Evolutionary conservation across 1,139 yeast species (phyloP), one percentile per base, ranked within the genome.

Genomic region (Magnusiomyces paraingens): DNA sequence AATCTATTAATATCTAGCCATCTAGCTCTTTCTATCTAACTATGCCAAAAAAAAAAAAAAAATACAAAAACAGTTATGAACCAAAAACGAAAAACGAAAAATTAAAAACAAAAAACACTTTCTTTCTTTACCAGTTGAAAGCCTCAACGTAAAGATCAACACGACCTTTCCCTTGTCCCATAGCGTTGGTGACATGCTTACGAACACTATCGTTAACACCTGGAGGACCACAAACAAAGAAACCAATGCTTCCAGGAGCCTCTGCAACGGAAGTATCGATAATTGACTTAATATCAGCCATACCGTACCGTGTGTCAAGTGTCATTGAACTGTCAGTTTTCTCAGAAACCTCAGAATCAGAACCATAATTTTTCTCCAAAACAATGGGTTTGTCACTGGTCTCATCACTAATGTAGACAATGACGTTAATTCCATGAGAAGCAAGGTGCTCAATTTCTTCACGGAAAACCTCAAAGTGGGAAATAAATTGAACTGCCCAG

Each of bases 401-500:
- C 3, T 35, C 45, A 10, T 38, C 45, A 22, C 49, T 22, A 35
- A 45, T 21, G 26, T 72, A 78, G 1, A 82, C 65, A 2, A 69
- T 67, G 3, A 65, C 58, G 67, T 71, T 71, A 47, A 76, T 70
- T 35, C 64, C 52, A 8, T 58, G 45, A 8, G 50, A 8, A 4
- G 51, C 64, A 55, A 81, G 64, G 4, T 66, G 63, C 36, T 65
- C 53, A 26, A 83, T 67, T 59, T 83, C 84, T 38, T 75, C 73
- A 51, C 68, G 67, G 65, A 81, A 81, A 81, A 83, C 80, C 14
- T 63, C 60, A 42, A 81, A 62, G 52, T 78, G 79, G 55, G 70
- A 67, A 40, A 68, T 68, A 52, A 77, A 80, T 55, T 79, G 71
- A 2, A 79, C 70, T 2, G 78, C 73, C 88, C 88, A 83, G 36